Base-by-base conservation (phyloP, 495 filamentous ascomycete species). In the Cudoniella acicularis region DNA sequence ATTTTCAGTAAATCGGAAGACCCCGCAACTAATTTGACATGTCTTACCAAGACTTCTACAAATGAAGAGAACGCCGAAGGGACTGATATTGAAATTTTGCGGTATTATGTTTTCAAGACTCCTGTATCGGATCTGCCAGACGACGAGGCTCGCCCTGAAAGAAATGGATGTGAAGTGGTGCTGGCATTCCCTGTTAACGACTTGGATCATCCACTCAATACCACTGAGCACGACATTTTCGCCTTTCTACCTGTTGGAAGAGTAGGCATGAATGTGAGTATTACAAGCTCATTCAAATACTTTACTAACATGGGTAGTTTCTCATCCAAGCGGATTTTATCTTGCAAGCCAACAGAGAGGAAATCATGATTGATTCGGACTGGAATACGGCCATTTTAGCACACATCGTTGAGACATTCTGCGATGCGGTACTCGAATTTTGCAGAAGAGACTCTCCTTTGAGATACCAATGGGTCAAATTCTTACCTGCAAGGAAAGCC, bases 281-380 rank as follows among this genome's bases (percentile, higher is more conserved):
- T 23, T 13, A 2, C 9, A 40, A 1, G 18, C 4, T 17, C 17
- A 6, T n/a, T n/a, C 13, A 41, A 45, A 9, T 10, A 1, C 9
- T 24, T 30, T 22, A 30, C 36, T 50, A 43, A 58, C n/a, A 2
- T 10, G 16, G 10, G 40, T 51, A 58, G 56, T 58, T 51, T 22
- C 22, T 57, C n/a, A 30, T 57, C 10, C 54, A 57, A 50, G 54
- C 54, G 22, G 54, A 57, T 18, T 57, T 57, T 46, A 45, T 57
- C 4, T 30, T 57, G 26, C 2, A 18, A 2, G 54, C 54, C 16
- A 57, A 22, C 22, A 27, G 54, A 16, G 43, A 49, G 22, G 46
- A 50, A 17, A 17, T 57, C 40, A 13, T 41, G 10, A 2, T 26
- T 26, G 27, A 45, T 20, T 60, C 51, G 8, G 3, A 13, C 2